These are phyloP conservation scores for Corchorus olitorius DNA, from an alignment of 345 rosid species.

Conservation along the genomic window DNA sequence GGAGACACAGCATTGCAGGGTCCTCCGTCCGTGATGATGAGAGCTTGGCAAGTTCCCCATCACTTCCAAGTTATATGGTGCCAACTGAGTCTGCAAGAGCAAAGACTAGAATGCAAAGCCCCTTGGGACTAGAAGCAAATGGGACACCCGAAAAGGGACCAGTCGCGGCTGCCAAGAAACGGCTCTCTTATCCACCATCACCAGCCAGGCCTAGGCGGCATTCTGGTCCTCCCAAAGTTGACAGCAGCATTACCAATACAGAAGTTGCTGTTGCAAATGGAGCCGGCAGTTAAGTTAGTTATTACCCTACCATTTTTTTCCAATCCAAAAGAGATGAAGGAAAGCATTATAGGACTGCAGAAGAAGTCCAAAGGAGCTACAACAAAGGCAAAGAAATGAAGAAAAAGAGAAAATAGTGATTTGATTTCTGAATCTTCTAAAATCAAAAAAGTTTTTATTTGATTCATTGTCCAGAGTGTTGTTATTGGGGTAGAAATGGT, in stretches of 20 bases:
- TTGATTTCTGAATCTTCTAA: neutral
- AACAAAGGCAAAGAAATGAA: neutral
- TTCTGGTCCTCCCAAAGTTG: slow-evolving; percentile 79
- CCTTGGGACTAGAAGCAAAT: slow-evolving; percentile 47
- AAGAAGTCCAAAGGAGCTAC: neutral
- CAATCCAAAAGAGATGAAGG: neutral
- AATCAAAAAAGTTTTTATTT: neutral
- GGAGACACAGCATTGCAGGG: slow-evolving; percentile 79
- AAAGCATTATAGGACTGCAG: neutral
- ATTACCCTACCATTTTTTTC: neutral
- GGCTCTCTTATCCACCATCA: slow-evolving; percentile 78
- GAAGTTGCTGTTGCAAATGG: slow-evolving; percentile 47
- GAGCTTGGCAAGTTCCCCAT: slow-evolving; percentile 62
- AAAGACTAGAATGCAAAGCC: slow-evolving; percentile 65
- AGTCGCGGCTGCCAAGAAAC: slow-evolving; percentile 56
- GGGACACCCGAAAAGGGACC: slow-evolving; percentile 56
- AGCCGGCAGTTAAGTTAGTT: slow-evolving; percentile 40
- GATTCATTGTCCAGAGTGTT: neutral
- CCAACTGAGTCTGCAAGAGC: slow-evolving; percentile 89
- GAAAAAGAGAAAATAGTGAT: neutral
- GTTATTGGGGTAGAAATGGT: neutral
- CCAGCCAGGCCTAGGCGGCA: slow-evolving; percentile 75
- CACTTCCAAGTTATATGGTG: slow-evolving; percentile 87
- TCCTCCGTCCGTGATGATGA: slow-evolving; percentile 69
- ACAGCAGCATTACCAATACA: slow-evolving; percentile 37